Evolutionary conservation across 768 basidiomycete species (phyloP), one percentile per base, ranked within the genome.

Genomic region (Trametes meyenii): DNA sequence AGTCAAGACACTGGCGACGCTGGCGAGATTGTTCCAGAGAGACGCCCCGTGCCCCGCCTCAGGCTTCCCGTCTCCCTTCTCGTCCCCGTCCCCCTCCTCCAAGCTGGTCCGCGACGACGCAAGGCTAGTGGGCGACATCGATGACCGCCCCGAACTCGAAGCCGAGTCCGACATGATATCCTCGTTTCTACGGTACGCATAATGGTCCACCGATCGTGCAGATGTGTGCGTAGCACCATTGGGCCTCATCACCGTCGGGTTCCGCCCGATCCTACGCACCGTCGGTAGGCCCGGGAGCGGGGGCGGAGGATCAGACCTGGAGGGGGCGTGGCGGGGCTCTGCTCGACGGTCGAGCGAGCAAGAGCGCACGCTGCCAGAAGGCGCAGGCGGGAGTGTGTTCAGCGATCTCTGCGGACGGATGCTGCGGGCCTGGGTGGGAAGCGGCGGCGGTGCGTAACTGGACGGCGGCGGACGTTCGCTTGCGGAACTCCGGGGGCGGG

Each of bases 1-100:
- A 1, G 81, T 85, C 23, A 88, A 72, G 4, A 72, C 77, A 61
- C 76, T 80, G n/a, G 84, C 77, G 10, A 87, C 81, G 39, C 80
- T 79, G 60, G 75, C 79, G 29, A 64, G 26, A 19, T 38, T 64
- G 0, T 40, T 48, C 88, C 88, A 88, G 24, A 86, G 68, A 10
- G 78, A 77, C 50, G 72, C 72, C 10, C 82, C 83, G 65, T 78
- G 42, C n/a, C 60, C 61, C 42, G 49, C 44, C 3, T 46, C 44
- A 21, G 60, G 43, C 58, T 56, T 67, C 43, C 44, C 53, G 48
- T 24, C 33, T 51, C 23, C 40, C 59, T 51, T 55, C 39, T 49
- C 46, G 44, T 51, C 56, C 29, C 42, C 54, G 53, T 62, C 55
- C 19, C 23, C 55, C 24, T 61, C 60, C 14, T 64, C 63, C 29